Base-by-base conservation (phyloP, 1,284 basidiomycete species). In the Moesziomyces aphidis region DNA sequence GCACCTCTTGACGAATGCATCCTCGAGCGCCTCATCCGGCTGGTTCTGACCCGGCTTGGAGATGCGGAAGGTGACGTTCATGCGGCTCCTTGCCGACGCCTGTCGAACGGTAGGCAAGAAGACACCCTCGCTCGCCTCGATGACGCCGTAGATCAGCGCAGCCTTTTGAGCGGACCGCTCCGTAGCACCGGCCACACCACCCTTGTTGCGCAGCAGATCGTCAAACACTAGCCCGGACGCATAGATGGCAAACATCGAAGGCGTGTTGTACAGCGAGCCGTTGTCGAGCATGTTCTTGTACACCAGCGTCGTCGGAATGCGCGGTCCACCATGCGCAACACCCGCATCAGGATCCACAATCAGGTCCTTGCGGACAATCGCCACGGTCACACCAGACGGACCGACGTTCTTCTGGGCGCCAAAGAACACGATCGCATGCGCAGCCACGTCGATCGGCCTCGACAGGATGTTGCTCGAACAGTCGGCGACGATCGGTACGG, bases 381-480 rank as follows among this genome's bases (percentile, higher is more conserved):
- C 87, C 81, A 99, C 90, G 5, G 95, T 96, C 24, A 97, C 88
- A 4, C 97, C 97, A 0, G 95, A 91, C 1, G 97, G 97, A 5
- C 96, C 97, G 54, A 99, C 88, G 85, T 99, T 99, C 88, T 99
- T 99, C 86, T 99, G 97, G n/a, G 93, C 97, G 45, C 97, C 97
- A 13, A 96, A 97, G 85, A 93, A 99, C 81, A 99, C 92, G 82
- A 99, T 88, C 5, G 93, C 94, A 59, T 84, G 79, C 2, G 72
- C 64, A 24, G 91, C 90, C 51, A 97, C 88, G 74, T 90, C 89
- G 82, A 99, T 97, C 42, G 92, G 92, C n/a, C 95, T 90, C 47
- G 93, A 95, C 89, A 99, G 92, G 88, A 99, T 98, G 63, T 95
- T 96, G 51, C 94, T 96, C 15, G 94, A 97, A 86, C 97, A 93